Percentiles rank a stretch among this genome's conserved stretches.
Conservation (phyloP, 129 eudicot genomes). For the Helianthus tuberosus region DNA sequence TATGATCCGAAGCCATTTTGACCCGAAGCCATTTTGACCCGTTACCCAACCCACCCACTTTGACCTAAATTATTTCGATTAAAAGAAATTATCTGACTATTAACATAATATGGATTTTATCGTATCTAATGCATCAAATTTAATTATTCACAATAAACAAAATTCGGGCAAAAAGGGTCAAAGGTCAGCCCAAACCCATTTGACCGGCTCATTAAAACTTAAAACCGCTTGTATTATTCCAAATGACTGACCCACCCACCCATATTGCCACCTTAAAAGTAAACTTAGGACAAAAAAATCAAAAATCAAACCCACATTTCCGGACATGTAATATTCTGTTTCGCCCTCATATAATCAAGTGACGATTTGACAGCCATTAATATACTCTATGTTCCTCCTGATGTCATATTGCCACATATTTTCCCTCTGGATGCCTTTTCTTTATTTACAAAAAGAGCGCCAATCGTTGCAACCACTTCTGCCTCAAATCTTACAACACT, state of each 20-base stretch:
- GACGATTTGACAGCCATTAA: slow-evolving; percentile 86
- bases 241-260: neutral
- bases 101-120: too few species aligned
- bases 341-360: slow-evolving; percentile 98
- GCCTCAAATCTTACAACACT: too few species aligned
- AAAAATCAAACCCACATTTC: slow-evolving; percentile 81
- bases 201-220: too few species aligned
- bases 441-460: slow-evolving; percentile 87
- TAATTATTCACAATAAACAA: too few species aligned
- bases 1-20: too few species aligned
- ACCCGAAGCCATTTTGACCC: too few species aligned
- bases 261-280: neutral
- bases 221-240: neutral
- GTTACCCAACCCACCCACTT: too few species aligned
- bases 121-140: too few species aligned
- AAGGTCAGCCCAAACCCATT: too few species aligned
- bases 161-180: too few species aligned
- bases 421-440: slow-evolving; percentile 84
- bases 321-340: slow-evolving; percentile 67
- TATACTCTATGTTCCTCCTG: slow-evolving; percentile 99
- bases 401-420: slow-evolving; percentile 98
- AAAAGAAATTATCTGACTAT: too few species aligned
- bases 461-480: slow-evolving; percentile 96
- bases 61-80: too few species aligned
- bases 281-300: neutral